A percentile compares a stretch with the other conserved stretches of the same genome.
phyloP scores from a whole-genome alignment of 306 rosid species.

The Cicer arietinum region DNA sequence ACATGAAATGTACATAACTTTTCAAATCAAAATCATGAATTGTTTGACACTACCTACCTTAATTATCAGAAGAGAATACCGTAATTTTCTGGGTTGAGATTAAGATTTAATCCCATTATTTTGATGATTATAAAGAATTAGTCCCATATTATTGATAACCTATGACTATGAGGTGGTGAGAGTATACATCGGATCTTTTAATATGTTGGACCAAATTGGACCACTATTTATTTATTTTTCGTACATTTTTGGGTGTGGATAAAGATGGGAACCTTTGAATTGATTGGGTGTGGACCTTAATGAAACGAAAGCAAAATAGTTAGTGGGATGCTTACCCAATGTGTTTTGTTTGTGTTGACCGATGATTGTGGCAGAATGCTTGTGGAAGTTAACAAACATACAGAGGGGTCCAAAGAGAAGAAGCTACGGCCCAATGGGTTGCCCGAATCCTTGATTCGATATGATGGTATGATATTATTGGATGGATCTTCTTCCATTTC shows the following conservation, averaged over 20 bases:
- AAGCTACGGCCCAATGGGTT: conserved; percentile 88
- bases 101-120: not conserved
- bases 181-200: not conserved
- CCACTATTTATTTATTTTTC: not conserved
- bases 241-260: conserved; percentile 5
- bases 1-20: not conserved
- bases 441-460: conserved; percentile 86
- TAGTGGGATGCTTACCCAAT: conserved; percentile 1
- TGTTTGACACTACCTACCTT: not conserved
- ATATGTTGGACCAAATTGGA: conserved; percentile 38
- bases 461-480: conserved; percentile 66
- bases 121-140: no score
- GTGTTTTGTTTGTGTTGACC: not conserved
- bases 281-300: conserved; percentile 36
- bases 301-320: conserved; percentile 2
- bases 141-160: no score
- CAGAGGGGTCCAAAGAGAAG: conserved; percentile 89
- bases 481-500: conserved; percentile 18
- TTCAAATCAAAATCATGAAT: conserved; percentile 2
- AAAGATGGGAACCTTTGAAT: conserved; percentile 8
- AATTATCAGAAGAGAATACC: not conserved
- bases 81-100: not conserved
- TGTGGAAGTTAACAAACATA: conserved; percentile 95
- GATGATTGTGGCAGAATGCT: conserved; percentile 66
- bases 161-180: not conserved